Percentiles rank a stretch among this genome's conserved stretches.
These are phyloP conservation scores for Nitzschia inconspicua DNA, from an alignment of 108 stramenopile species.

Conservation along the genomic window DNA sequence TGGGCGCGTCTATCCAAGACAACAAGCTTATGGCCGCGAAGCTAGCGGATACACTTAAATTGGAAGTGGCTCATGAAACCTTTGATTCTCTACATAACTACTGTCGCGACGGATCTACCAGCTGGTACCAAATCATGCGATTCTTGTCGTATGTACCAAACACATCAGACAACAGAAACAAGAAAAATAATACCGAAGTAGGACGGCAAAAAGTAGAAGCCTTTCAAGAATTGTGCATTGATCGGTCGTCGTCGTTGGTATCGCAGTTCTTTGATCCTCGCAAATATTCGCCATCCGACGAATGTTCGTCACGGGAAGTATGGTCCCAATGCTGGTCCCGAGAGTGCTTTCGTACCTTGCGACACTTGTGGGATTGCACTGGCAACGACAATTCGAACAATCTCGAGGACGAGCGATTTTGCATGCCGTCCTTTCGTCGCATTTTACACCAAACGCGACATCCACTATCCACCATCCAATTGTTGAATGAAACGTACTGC, in stretches of 20 bases:
- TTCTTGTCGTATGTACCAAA: conserved; percentile 14
- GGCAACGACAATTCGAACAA: too few species aligned
- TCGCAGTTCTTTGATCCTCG: conserved; percentile 46
- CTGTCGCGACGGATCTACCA: conserved; percentile 35
- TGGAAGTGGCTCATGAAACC: conserved; percentile 33
- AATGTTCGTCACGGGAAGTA: too few species aligned
- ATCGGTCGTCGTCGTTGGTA: background rate
- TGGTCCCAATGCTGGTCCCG: conserved; percentile 47
- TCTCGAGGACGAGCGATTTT: background rate
- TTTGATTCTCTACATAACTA: conserved; percentile 10
- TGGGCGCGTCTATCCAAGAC: conserved; percentile 32
- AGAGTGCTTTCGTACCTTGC: conserved; percentile 35
- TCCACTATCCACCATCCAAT: conserved; percentile 41
- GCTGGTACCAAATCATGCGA: conserved; percentile 27
- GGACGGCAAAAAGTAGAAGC: conserved; percentile 15
- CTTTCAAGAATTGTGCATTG: conserved; percentile 24
- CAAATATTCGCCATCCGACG: conserved; percentile 23
- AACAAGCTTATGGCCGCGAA: conserved; percentile 14
- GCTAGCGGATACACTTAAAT: conserved; percentile 3
- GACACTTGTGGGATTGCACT: conserved; percentile 52
- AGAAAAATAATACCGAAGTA: too few species aligned
- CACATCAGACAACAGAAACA: conserved; percentile 2
- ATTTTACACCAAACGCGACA: conserved; percentile 50
- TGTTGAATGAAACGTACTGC: conserved; percentile 40
- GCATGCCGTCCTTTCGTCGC: conserved; percentile 11